Percentiles rank a stretch among this genome's conserved stretches.
These are phyloP conservation scores for Cladosporium velox DNA, from an alignment of 2,329 filamentous ascomycete species.

Conservation along the genomic window DNA sequence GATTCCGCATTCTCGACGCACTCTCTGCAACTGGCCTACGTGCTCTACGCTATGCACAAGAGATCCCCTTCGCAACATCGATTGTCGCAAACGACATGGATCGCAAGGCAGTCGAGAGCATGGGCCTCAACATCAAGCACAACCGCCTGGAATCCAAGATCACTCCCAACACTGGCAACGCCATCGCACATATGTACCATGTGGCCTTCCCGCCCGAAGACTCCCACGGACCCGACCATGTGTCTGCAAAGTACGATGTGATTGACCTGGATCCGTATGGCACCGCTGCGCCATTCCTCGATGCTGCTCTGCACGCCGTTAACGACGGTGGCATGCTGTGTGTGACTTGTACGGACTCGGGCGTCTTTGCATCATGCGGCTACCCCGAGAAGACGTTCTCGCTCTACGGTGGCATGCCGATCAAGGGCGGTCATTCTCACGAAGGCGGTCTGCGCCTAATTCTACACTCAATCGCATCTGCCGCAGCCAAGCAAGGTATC, in stretches of 20 bases:
- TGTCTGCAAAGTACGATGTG: constrained; percentile 71
- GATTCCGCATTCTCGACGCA: constrained; percentile 88
- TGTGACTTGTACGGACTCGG: constrained; percentile 94
- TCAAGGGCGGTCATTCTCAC: constrained; percentile 83
- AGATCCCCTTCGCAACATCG: constrained; percentile 62
- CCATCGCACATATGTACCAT: constrained; percentile 87
- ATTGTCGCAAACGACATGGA: constrained; percentile 83
- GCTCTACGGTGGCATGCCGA: constrained; percentile 85
- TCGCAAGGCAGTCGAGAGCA: constrained; percentile 54
- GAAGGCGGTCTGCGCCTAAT: constrained; percentile 88
- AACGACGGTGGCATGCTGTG: constrained; percentile 88
- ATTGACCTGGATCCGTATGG: constrained; percentile 97
- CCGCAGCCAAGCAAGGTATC: constrained; percentile 82
- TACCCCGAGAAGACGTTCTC: constrained; percentile 94
- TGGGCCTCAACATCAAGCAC: constrained; percentile 80
- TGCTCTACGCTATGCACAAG: constrained; percentile 86
- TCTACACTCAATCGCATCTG: constrained; percentile 74
- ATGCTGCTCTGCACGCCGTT: constrained; percentile 83
- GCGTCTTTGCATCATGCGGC: constrained; percentile 89
- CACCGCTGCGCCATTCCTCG: constrained; percentile 87
- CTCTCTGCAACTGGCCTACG: constrained; percentile 91
- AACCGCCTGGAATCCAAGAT: constrained; percentile 75
- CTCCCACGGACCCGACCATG: constrained; percentile 41
- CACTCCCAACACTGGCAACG: constrained; percentile 74
- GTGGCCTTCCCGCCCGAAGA: constrained; percentile 36